Percentiles rank a stretch among this genome's conserved stretches.
These are phyloP conservation scores for Diaporthe citri DNA, from an alignment of 2,329 filamentous ascomycete genomes.

Conservation along the genomic window DNA sequence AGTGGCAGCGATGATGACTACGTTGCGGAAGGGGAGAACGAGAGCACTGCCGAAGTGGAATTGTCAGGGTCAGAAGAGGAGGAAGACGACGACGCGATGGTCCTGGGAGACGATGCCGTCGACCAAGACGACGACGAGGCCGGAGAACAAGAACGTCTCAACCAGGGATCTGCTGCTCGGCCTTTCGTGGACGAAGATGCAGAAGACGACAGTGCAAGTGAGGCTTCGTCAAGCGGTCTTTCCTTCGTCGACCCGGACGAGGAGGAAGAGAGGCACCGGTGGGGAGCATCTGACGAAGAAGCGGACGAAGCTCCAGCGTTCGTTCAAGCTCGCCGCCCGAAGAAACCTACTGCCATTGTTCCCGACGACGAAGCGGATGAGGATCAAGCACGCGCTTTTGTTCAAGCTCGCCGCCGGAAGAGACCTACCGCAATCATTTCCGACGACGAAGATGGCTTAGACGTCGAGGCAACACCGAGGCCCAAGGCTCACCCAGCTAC, in stretches of 20 bases:
- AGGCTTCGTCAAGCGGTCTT: constrained; percentile 51
- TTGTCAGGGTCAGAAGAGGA: constrained; percentile 59
- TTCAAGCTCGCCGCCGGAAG: constrained; percentile 58
- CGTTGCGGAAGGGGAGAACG: constrained; percentile 55
- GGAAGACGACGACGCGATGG: constrained; percentile 44
- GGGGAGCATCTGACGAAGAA: constrained; percentile 53
- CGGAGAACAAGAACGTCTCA: constrained; percentile 53
- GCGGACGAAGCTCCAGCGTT: constrained; percentile 32
- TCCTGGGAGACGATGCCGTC: constrained; percentile 45
- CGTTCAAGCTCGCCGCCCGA: constrained; percentile 56
- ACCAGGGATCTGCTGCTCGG: constrained; percentile 43
- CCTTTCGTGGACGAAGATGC: constrained; percentile 55
- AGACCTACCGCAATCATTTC: constrained; percentile 68
- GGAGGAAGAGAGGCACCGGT: constrained; percentile 46
- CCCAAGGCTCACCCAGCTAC: constrained; percentile 56
- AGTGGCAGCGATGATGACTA: constrained; percentile 67
- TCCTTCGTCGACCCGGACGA: constrained; percentile 56
- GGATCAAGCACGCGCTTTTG: constrained; percentile 19
- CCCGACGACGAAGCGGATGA: constrained; percentile 50
- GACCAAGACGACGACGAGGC: constrained; percentile 48
- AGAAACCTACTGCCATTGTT: constrained; percentile 66
- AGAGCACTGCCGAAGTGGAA: constrained; percentile 54
- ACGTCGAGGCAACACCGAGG: constrained; percentile 62
- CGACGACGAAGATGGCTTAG: constrained; percentile 73
- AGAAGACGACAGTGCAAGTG: constrained; percentile 50